Evolutionary conservation across 1,284 basidiomycete species (phyloP).

Genomic region (Ustilago vetiveriae): DNA sequence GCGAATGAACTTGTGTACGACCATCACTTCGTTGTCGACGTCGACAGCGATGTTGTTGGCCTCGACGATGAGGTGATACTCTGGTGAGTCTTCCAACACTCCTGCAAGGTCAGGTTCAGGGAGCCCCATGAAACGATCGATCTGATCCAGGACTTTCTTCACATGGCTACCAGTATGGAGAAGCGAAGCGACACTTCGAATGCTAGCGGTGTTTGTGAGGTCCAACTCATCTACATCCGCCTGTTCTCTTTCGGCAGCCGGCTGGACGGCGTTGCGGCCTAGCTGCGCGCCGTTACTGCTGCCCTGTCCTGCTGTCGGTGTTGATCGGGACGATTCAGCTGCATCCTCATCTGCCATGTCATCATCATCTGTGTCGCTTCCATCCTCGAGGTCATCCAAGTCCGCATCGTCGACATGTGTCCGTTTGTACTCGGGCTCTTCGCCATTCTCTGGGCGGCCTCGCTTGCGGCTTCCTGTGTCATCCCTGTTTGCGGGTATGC

Average conservation of each 20-base stretch:
- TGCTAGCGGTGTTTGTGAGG: slow-evolving; percentile 83
- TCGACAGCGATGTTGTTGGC: slow-evolving; percentile 98
- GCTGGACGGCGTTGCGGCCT: slow-evolving; percentile 86
- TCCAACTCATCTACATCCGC: slow-evolving; percentile 94
- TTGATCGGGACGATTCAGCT: slow-evolving; percentile 19
- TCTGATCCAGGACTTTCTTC: slow-evolving; percentile 79
- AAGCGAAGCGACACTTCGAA: slow-evolving; percentile 86
- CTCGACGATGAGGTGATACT: slow-evolving; percentile 94
- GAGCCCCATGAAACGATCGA: slow-evolving; percentile 82
- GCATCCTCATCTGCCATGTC: slow-evolving; percentile 15
- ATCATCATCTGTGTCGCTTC: slow-evolving; percentile 34
- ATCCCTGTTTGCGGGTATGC: slow-evolving; percentile 22
- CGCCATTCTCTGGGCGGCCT: slow-evolving; percentile 68
- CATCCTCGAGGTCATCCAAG: slow-evolving; percentile 54
- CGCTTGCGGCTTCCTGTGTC: slow-evolving; percentile 69
- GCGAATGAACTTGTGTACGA: slow-evolving; percentile 99
- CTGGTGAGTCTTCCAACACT: slow-evolving; percentile 89
- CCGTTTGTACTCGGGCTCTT: slow-evolving; percentile 66
- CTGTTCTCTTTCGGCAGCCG: slow-evolving; percentile 89
- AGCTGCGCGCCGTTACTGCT: slow-evolving; percentile 65
- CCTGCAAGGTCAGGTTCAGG: slow-evolving; percentile 78
- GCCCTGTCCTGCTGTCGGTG: slow-evolving; percentile 4
- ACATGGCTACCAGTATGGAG: slow-evolving; percentile 81
- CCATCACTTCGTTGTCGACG: slow-evolving; percentile 94
- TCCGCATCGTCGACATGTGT: slow-evolving; percentile 51